Conservation (phyloP, 164 flowering plant species). For the Kalanchoe fedtschenkoi region DNA sequence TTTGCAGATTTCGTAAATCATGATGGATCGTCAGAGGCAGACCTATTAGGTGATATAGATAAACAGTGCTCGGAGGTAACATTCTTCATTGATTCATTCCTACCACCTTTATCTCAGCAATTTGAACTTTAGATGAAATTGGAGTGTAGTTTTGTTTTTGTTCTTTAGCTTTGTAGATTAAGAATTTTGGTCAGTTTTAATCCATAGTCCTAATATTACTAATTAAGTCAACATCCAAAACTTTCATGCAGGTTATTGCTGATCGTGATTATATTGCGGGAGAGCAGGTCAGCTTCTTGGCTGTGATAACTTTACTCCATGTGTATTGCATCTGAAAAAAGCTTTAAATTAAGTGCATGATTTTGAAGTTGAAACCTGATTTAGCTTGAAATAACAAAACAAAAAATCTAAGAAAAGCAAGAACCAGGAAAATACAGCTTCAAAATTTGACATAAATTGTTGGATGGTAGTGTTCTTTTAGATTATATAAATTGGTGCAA, state of each 20-base stretch:
- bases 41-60: conserved; percentile 41
- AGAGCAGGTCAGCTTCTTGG: conserved; percentile 44
- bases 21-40: conserved; percentile 46
- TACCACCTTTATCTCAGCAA: background rate
- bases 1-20: conserved; percentile 89
- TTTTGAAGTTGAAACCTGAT: too few species aligned
- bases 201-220: background rate
- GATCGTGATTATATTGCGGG: conserved; percentile 60
- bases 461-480: too few species aligned
- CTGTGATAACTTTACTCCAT: background rate
- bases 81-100: conserved; percentile 1
- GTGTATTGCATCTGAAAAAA: background rate
- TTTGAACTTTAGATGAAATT: background rate
- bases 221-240: background rate
- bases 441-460: too few species aligned
- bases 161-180: background rate
- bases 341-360: background rate
- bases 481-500: background rate
- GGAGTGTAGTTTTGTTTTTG: background rate
- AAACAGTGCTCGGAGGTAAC: conserved; percentile 56
- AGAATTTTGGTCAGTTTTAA: background rate
- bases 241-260: conserved; percentile 54
- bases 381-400: too few species aligned
- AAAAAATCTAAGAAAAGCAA: too few species aligned
- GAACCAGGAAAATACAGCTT: too few species aligned